Percentiles rank a stretch among this genome's conserved stretches.
Evolutionary conservation across 345 rosid genomes (phyloP).

Genomic region (Pugionium cornutum): DNA sequence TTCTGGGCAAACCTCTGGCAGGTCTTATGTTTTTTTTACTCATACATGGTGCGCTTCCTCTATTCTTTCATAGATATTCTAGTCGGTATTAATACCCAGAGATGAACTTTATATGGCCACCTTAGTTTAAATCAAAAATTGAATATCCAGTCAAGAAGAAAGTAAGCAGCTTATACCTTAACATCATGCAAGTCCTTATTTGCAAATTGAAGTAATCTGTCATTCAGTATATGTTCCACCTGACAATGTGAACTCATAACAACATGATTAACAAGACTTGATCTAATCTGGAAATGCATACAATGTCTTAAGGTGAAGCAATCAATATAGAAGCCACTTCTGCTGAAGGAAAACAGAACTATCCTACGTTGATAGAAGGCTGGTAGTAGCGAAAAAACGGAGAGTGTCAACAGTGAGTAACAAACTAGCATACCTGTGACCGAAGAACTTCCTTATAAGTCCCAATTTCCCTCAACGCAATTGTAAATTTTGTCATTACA

Average conservation of each 20-base stretch:
- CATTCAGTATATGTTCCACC: constrained; percentile 97
- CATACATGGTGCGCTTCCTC: neutral
- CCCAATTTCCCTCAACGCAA: constrained; percentile 98
- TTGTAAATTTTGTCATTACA: constrained; percentile 98
- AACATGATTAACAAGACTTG: constrained; percentile 1
- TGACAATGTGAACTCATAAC: constrained; percentile 42
- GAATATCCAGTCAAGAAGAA: constrained; percentile 16
- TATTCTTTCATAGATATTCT: neutral
- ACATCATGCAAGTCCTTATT: constrained; percentile 84
- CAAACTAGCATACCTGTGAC: constrained; percentile 64
- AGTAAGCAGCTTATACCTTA: constrained; percentile 63
- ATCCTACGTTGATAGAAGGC: neutral
- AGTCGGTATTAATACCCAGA: neutral
- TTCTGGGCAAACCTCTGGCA: neutral
- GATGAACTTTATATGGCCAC: constrained; percentile 4
- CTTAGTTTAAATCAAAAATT: neutral
- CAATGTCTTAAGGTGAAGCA: constrained; percentile 3
- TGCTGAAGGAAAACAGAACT: constrained; percentile 5
- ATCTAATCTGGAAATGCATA: neutral
- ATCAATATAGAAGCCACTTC: constrained; percentile 1
- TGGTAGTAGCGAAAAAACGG: neutral
- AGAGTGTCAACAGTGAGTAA: constrained; percentile 12
- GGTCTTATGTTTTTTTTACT: constrained; percentile 12
- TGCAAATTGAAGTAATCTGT: constrained; percentile 85
- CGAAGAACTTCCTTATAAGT: constrained; percentile 98